Base-by-base conservation (phyloP, 495 filamentous ascomycete genomes). In the Penicillium diatomitis region DNA sequence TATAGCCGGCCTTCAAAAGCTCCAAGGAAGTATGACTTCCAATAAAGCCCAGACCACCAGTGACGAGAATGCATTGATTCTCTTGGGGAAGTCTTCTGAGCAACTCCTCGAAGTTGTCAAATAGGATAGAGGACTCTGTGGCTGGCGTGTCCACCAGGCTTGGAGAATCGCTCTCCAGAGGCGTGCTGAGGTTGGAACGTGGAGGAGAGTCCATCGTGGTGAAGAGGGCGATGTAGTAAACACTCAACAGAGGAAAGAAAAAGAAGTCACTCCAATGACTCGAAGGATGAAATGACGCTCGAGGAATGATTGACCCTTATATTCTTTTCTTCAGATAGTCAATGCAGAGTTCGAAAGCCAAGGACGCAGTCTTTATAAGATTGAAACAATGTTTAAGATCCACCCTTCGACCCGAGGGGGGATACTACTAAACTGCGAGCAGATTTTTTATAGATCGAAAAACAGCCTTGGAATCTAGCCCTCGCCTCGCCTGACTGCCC, bases 31-130 rank as follows among this genome's bases (percentile, higher is more conserved):
- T 83, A 63, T 83, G 81, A 42, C 76, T 80, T 48, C 81, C 81
- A 54, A 85, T 83, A 56, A 83, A 85, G 4, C 81, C 81, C 12
- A 82, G 67, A 6, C 81, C 81, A n/a, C 81, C 81, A 38, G 81
- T 79, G 42, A 84, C 79, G 12, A 83, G 71, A 47, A 82, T 77
- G 60, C 69, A 64, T 45, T 65, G 66, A 38, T 46, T 54, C 29
- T 68, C 58, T 2, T 57, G 49, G 57, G 67, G 63, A 32, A 66
- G 51, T 47, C 65, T 61, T 41, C 51, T 61, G 48, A 71, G 47
- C 47, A 73, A 49, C 33, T 67, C 63, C 34, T 67, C 62, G 5
- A 72, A 50, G 34, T 66, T 60, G 51, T 71, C 68, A 51, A 73
- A 71, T 44, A 70, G 50, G 33, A 67, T 60, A 46, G 67, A 70